These are phyloP conservation scores for Aurinia saxatilis DNA, from an alignment of 345 rosid genomes.

Conservation along the genomic window DNA sequence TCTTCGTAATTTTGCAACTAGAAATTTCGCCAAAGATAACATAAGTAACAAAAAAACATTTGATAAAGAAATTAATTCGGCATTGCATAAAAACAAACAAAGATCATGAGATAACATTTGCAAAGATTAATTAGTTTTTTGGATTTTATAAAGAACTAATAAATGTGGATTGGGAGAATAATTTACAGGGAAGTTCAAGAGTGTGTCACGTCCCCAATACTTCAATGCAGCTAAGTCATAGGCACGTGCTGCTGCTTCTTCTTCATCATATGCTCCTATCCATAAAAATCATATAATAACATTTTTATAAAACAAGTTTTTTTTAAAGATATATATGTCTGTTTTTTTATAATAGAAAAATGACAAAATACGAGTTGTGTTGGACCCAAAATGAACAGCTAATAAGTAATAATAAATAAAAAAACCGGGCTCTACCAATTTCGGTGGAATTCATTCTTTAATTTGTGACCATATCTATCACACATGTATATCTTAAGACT, in stretches of 20 bases:
- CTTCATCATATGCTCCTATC: slow-evolving; percentile 87
- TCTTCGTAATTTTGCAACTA: slow-evolving; percentile 52
- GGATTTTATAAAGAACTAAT: background rate
- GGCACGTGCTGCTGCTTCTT: slow-evolving; percentile 91
- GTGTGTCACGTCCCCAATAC: slow-evolving; percentile 85
- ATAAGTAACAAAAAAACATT: background rate
- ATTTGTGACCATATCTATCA: slow-evolving; percentile 5
- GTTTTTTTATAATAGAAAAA: background rate
- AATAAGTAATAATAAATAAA: slow-evolving; percentile 13
- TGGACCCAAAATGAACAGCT: slow-evolving; percentile 24
- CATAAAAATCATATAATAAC: background rate
- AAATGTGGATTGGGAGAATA: background rate
- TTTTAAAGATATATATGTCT: no score
- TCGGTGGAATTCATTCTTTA: slow-evolving; percentile 24
- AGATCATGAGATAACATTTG: slow-evolving; percentile 15
- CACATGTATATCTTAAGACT: slow-evolving; percentile 20
- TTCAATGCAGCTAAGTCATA: slow-evolving; percentile 95
- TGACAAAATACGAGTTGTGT: background rate
- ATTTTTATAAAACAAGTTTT: no score
- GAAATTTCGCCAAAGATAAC: background rate
- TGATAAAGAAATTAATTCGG: background rate
- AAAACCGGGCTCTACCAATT: slow-evolving; percentile 15
- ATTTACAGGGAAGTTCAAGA: slow-evolving; percentile 78
- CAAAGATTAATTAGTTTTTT: background rate
- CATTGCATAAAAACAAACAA: no score